Percentiles rank a stretch among this genome's conserved stretches.
These are phyloP conservation scores for Conticribra weissflogii DNA, from an alignment of 108 stramenopile genomes.

Conservation along the genomic window DNA sequence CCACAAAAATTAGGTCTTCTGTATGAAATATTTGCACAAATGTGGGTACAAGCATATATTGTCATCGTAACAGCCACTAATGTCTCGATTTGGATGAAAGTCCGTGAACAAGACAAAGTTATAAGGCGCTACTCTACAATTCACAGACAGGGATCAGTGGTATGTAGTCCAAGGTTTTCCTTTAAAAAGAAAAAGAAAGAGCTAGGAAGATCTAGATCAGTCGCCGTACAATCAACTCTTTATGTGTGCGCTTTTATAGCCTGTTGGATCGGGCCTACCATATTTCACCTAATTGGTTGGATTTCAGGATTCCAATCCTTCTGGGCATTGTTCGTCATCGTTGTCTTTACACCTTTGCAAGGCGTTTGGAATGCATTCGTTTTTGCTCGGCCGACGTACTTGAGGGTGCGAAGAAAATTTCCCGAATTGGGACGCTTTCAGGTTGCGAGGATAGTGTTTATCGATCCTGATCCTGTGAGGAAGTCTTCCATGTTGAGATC, in stretches of 20 bases:
- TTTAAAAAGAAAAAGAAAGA: conserved; percentile 7
- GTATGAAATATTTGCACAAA: conserved; percentile 13
- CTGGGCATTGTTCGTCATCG: conserved; percentile 11
- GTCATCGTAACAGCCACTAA: not conserved
- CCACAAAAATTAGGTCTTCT: not conserved
- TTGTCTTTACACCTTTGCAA: conserved; percentile 12
- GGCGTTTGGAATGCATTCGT: conserved; percentile 14
- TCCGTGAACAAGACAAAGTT: not conserved
- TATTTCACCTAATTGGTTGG: conserved; percentile 10
- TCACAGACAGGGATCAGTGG: not conserved
- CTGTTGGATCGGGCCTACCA: conserved; percentile 8
- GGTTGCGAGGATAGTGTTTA: not conserved
- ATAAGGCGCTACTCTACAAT: not conserved
- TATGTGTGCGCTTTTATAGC: conserved; percentile 5
- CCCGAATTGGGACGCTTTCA: not conserved
- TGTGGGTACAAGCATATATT: conserved; percentile 13
- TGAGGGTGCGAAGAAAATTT: not conserved
- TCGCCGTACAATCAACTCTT: conserved; percentile 15
- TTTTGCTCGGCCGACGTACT: not conserved
- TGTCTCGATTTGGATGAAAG: conserved; percentile 1
- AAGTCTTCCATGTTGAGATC: no score
- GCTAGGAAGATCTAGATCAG: not conserved
- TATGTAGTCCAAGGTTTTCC: no score
- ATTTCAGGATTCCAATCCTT: conserved; percentile 13
- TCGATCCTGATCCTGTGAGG: no score